Evolutionary conservation across 768 basidiomycete species (phyloP), one percentile per base, ranked within the genome.

Genomic region (Lentinula boryana): DNA sequence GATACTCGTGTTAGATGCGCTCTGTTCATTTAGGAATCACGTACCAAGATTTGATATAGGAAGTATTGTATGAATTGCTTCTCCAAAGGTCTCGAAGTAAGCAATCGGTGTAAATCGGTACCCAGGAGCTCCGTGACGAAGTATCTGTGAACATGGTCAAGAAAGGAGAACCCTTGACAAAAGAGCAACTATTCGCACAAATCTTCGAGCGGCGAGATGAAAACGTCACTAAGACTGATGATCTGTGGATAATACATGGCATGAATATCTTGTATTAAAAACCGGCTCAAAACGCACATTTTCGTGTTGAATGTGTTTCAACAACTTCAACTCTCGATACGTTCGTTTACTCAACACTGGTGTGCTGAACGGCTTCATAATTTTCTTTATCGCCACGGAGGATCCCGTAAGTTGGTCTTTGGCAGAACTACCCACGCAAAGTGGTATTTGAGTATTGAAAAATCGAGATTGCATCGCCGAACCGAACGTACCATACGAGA

Each of bases 21-120:
- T 7, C 3, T 53, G 41, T 27, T 51, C 36, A 38, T 56, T 46
- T 56, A 38, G 51, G 5, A 48, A 31, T 58, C 12, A 76, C 88
- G 60, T 60, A 95, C 95, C 62, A 99, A 82, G 64, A 99, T 99
- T 75, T 99, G 97, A 77, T 99, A 99, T 31, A 99, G 79, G 81
- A 99, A 99, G 74, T 99, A 99, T 71, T 99, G 97, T 61, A 98
- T 98, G 75, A 99, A 99, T 72, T 99, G 97, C 79, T 99, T 98
- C 78, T 99, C 97, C 68, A 99, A 80, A 12, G 97, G 97, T 48
- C 97, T 83, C 32, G 94, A 96, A 16, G 97, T 98, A 67, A 99
- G 82, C 35, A 99, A 84, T 63, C 97, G 93, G 71, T 99, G 97
- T 13, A 99, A 83, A 78, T 99, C 97, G 64, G 97, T 99, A 50